phyloP scores from a whole-genome alignment of 148 eudicot species.

The Rhododendron ferrugineum region DNA sequence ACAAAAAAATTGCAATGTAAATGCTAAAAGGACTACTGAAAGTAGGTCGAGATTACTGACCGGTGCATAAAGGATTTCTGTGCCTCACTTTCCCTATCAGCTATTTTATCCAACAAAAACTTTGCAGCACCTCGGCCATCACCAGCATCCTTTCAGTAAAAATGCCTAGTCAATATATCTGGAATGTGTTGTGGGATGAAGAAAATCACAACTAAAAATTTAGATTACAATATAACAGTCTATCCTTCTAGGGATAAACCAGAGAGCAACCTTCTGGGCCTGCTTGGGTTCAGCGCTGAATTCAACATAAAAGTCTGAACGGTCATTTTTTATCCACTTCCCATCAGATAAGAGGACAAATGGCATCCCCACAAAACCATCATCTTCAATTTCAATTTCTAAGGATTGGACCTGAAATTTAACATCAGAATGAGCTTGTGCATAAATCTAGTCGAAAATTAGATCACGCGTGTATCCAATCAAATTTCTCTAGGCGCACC shows the following conservation, averaged over 20 bases:
- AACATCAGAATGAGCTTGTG: conserved; percentile 5
- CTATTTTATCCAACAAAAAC: conserved; percentile 76
- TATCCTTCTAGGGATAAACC: not conserved
- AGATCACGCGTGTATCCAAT: not conserved
- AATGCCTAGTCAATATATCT: conserved; percentile 9
- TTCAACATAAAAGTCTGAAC: conserved; percentile 82
- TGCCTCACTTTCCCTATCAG: conserved; percentile 83
- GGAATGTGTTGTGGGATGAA: conserved; percentile 8
- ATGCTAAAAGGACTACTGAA: not conserved
- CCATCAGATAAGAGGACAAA: conserved; percentile 80
- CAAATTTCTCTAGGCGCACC: conserved; percentile 37
- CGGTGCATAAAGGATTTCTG: conserved; percentile 98
- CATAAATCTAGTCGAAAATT: not conserved
- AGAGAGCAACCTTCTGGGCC: conserved; percentile 34
- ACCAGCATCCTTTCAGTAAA: conserved; percentile 52
- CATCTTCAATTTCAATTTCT: conserved; percentile 66
- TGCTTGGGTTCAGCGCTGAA: conserved; percentile 33
- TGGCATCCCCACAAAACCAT: conserved; percentile 72
- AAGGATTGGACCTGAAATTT: conserved; percentile 52
- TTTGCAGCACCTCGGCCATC: conserved; percentile 86
- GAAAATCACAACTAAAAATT: not conserved
- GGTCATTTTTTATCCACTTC: conserved; percentile 78
- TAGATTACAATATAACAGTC: conserved; percentile 2
- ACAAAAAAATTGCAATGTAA: not conserved
- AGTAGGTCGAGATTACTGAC: conserved; percentile 35